Evolutionary conservation across 768 basidiomycete species (phyloP).

Genomic region (Galerina sulciceps): DNA sequence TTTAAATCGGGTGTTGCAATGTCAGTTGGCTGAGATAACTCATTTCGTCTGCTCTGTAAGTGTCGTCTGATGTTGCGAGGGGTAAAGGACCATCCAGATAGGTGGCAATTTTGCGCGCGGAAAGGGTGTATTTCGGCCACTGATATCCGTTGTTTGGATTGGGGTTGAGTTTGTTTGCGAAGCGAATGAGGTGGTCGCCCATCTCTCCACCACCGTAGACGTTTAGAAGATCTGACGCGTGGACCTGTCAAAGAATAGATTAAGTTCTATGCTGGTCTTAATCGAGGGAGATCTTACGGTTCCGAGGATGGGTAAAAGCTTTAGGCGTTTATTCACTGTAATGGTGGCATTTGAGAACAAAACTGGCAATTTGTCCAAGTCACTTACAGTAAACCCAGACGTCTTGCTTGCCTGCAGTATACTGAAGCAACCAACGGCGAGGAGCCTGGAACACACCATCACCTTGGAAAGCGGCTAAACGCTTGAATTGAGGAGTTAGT

Average conservation of each 20-base stretch:
- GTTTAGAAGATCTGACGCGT: slow-evolving; percentile 39
- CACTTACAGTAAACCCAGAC: slow-evolving; percentile 45
- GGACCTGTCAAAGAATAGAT: background rate
- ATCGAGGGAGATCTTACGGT: slow-evolving; percentile 32
- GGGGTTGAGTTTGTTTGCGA: slow-evolving; percentile 33
- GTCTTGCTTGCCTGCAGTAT: slow-evolving; percentile 35
- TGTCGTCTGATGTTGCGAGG: slow-evolving; percentile 23
- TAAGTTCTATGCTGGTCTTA: background rate
- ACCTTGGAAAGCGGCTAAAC: slow-evolving; percentile 49
- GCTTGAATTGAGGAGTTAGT: slow-evolving; percentile 48
- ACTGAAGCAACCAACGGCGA: slow-evolving; percentile 46
- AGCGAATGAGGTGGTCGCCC: slow-evolving; percentile 48
- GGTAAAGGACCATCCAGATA: slow-evolving; percentile 29
- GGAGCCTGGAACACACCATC: slow-evolving; percentile 53
- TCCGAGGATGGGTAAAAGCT: slow-evolving; percentile 42
- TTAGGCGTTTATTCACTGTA: slow-evolving; percentile 49
- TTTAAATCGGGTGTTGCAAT: slow-evolving; percentile 10
- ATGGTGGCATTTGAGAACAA: too few species aligned
- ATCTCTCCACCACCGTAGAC: slow-evolving; percentile 43
- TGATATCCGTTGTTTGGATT: slow-evolving; percentile 13
- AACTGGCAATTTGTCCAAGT: too few species aligned
- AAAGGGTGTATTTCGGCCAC: slow-evolving; percentile 23
- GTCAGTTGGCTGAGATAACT: slow-evolving; percentile 20
- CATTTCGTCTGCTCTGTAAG: slow-evolving; percentile 26
- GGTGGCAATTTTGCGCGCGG: slow-evolving; percentile 27